Base-by-base conservation (phyloP, 306 rosid genomes). In the Psophocarpus tetragonolobus region DNA sequence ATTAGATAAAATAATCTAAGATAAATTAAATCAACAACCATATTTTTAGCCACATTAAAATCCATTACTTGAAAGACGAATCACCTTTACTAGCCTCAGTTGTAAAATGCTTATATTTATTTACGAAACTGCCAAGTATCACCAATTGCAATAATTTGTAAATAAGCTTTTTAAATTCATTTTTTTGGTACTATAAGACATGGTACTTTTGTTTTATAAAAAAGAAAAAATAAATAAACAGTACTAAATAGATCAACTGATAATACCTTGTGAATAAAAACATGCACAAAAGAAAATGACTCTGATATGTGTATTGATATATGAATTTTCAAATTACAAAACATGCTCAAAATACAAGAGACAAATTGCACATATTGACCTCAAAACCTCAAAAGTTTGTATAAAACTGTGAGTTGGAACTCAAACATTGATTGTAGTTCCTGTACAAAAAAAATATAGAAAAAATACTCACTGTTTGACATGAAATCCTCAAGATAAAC, bases 401-500 rank as follows among this genome's bases (percentile, higher is more conserved):
- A 50, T 75, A 82, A 77, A 80, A 39, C 12, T 77, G 57, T 75
- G 79, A 70, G 68, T 76, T 44, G 77, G 80, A 81, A 60, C 68
- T 57, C 71, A 81, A 85, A 72, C 84, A 78, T 50, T 35, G 78
- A 73, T 48, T 60, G 69, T 24, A 80, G 75, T 79, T 68, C 77
- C 92, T 84, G 77, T 90, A 90, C 88, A 88, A 44, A 77, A 76
- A 33, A 53, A 48, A 54, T 14, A 23, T 9, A 75, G 67, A 54
- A 27, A 76, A 47, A 50, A 32, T 4, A 4, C 21, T 69, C 56
- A 63, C 24, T 36, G 48, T 63, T 58, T 45, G 68, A 29, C 26
- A 61, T 47, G 60, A 75, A 62, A 81, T 71, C 78, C 80, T 88
- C 89, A 92, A 9, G 97, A 83, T 56, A 84, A 66, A 64, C 80